These are phyloP conservation scores for Ambrosia trifida DNA, from an alignment of 129 eudicot genomes.

Conservation along the genomic window DNA sequence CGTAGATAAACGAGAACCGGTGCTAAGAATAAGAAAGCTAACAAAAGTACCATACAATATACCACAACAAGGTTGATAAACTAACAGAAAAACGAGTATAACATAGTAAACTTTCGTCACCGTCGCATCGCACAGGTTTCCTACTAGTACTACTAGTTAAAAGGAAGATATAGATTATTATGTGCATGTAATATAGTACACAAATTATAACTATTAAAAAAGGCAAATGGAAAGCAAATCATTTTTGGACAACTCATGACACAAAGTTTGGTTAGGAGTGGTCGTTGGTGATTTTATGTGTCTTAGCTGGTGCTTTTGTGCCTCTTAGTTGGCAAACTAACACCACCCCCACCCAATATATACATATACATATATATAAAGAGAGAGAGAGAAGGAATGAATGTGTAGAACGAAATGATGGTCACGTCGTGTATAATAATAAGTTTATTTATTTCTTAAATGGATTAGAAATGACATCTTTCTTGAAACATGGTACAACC, in stretches of 20 bases:
- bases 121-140: too few species aligned
- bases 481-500: conserved; percentile 12
- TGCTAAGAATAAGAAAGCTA: too few species aligned
- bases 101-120: too few species aligned
- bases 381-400: not conserved
- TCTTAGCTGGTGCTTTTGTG: conserved; percentile 38
- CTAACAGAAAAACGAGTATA: too few species aligned
- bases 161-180: not conserved
- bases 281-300: conserved; percentile 30
- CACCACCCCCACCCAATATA: conserved; percentile 21
- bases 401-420: conserved; percentile 52
- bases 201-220: not conserved
- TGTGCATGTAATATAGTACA: not conserved
- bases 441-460: not conserved
- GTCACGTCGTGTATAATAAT: conserved; percentile 41
- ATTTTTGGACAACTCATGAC: conserved; percentile 38
- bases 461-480: not conserved
- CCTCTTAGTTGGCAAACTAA: conserved; percentile 36
- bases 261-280: conserved; percentile 23
- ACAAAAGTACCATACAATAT: too few species aligned
- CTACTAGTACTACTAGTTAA: not conserved
- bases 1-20: too few species aligned
- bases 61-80: too few species aligned
- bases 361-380: not conserved
- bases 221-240: conserved; percentile 24